phyloP scores from a whole-genome alignment of 176 grass and related monocot species.

The Oryza coarctata region DNA sequence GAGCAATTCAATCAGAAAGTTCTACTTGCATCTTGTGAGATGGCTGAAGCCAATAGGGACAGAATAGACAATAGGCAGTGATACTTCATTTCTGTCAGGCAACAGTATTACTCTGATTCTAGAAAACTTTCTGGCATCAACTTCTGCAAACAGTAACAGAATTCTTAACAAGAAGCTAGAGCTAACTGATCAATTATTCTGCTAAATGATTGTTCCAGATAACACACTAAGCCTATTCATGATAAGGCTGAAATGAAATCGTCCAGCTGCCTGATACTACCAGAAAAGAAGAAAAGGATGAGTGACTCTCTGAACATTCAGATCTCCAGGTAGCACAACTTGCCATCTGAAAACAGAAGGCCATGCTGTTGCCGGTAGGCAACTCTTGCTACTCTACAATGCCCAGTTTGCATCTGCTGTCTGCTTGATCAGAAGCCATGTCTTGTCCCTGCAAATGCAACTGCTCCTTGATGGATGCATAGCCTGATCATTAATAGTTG shows the following conservation, averaged over 20 bases:
- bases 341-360: slow-evolving; percentile 5
- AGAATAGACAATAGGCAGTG: not conserved
- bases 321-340: slow-evolving; percentile 23
- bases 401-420: slow-evolving; percentile 17
- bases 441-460: slow-evolving; percentile 23
- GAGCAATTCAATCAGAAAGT: slow-evolving; percentile 7
- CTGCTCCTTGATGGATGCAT: slow-evolving; percentile 17
- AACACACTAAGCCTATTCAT: not conserved
- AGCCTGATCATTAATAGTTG: slow-evolving; percentile 25
- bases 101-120: not conserved
- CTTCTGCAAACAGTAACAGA: not conserved
- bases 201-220: slow-evolving; percentile 5
- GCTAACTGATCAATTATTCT: not conserved
- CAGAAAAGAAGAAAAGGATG: slow-evolving; percentile 8
- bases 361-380: not conserved
- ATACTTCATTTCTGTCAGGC: not conserved
- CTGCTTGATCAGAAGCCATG: slow-evolving; percentile 12
- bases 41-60: not conserved
- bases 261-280: not conserved
- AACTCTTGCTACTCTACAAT: not conserved
- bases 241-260: not conserved
- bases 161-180: not conserved
- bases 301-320: not conserved
- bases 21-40: slow-evolving; percentile 1
- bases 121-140: not conserved